Percentiles rank a stretch among this genome's conserved stretches.
Evolutionary conservation across 2,329 filamentous ascomycete species (phyloP).

Genomic region (Fusarium beomiforme): DNA sequence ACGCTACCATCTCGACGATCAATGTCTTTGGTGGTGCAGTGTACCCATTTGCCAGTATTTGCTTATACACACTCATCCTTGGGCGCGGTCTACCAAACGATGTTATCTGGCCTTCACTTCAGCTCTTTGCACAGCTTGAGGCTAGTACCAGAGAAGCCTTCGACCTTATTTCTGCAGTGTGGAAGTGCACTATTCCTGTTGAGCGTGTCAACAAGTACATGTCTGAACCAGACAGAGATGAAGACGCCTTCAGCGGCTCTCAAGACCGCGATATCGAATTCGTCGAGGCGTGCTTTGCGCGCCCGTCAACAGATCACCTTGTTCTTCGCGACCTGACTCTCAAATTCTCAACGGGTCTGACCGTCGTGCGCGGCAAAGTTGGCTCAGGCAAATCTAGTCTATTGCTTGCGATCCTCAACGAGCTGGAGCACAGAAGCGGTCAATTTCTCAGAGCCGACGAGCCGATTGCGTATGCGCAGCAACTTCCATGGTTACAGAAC

Average conservation of each 20-base stretch:
- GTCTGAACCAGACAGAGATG: conserved; percentile 80
- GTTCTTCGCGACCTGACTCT: conserved; percentile 60
- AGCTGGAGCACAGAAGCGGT: conserved; percentile 72
- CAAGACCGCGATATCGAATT: conserved; percentile 60
- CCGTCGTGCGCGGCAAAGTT: conserved; percentile 67
- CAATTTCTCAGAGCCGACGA: conserved; percentile 58
- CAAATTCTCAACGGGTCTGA: conserved; percentile 60
- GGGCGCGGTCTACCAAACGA: conserved; percentile 77
- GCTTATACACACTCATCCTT: conserved; percentile 79
- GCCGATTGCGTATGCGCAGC: conserved; percentile 65
- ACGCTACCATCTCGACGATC: conserved; percentile 68
- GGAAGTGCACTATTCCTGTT: conserved; percentile 86
- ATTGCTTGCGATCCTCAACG: conserved; percentile 67
- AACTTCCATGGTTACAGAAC: conserved; percentile 72
- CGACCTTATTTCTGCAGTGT: conserved; percentile 75
- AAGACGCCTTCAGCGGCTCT: conserved; percentile 51
- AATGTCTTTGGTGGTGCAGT: conserved; percentile 77
- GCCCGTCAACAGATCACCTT: conserved; percentile 73
- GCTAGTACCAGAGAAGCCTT: conserved; percentile 79
- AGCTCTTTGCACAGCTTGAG: conserved; percentile 82
- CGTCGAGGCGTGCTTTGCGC: conserved; percentile 76
- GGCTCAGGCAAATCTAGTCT: conserved; percentile 71
- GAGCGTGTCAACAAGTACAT: conserved; percentile 87
- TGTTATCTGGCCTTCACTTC: conserved; percentile 85
- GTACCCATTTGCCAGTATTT: conserved; percentile 84